Percentiles rank a stretch among this genome's conserved stretches.
Conservation (phyloP, 2,329 filamentous ascomycete species). For the Ophiocordyceps australis region DNA sequence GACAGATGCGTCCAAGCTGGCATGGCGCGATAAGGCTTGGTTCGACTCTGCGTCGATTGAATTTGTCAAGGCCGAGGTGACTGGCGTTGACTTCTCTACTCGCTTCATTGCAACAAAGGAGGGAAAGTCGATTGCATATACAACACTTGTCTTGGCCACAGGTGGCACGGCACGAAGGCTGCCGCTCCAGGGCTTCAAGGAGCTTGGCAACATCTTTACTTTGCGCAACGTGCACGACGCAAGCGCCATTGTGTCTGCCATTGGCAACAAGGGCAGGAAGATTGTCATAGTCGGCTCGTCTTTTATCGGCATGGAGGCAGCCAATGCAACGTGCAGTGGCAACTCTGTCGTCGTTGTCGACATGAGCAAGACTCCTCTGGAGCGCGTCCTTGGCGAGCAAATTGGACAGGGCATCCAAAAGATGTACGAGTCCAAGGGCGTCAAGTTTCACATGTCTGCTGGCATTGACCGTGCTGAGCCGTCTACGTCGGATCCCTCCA, state of each 20-base stretch:
- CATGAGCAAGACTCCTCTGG: conserved; percentile 71
- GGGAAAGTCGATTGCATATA: conserved; percentile 57
- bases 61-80: conserved; percentile 47
- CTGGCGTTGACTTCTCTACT: conserved; percentile 53
- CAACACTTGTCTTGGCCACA: conserved; percentile 78
- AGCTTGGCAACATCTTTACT: conserved; percentile 72
- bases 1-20: conserved; percentile 60
- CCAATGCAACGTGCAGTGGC: conserved; percentile 59
- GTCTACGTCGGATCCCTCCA: conserved; percentile 44
- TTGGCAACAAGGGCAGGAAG: conserved; percentile 75
- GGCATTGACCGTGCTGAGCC: conserved; percentile 69
- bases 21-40: conserved; percentile 60
- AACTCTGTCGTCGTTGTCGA: conserved; percentile 79
- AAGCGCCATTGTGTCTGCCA: conserved; percentile 58
- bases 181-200: conserved; percentile 71
- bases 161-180: conserved; percentile 63
- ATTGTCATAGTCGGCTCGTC: conserved; percentile 83
- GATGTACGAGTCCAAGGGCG: conserved; percentile 64
- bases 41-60: conserved; percentile 45
- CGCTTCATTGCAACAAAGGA: conserved; percentile 60
- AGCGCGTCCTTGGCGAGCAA: conserved; percentile 66
- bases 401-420: conserved; percentile 69
- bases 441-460: conserved; percentile 74
- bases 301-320: conserved; percentile 98
- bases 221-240: conserved; percentile 63